Percentiles rank a stretch among this genome's conserved stretches.
phyloP scores from a whole-genome alignment of 106 monocot genomes.

The Dendrobium chrysotoxum region DNA sequence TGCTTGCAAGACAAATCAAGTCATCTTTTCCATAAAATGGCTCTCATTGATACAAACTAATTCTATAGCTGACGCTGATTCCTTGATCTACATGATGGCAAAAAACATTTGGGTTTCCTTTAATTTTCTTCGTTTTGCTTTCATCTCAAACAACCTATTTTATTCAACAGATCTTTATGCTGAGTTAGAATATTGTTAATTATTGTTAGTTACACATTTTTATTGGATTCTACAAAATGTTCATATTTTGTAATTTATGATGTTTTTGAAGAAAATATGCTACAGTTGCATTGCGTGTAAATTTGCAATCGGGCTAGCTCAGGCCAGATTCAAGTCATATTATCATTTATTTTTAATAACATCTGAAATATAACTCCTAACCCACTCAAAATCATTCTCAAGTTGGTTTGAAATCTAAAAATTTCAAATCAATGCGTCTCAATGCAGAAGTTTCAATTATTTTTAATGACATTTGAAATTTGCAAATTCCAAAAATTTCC shows the following conservation, averaged over 20 bases:
- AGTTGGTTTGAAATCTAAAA: not conserved
- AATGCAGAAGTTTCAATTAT: too few species aligned
- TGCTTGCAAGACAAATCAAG: not conserved
- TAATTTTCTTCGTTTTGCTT: not conserved
- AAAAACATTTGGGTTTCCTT: not conserved
- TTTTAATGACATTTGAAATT: not conserved
- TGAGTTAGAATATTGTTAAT: not conserved
- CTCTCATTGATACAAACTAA: not conserved
- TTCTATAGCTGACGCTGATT: not conserved
- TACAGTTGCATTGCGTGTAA: not conserved
- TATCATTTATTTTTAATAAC: not conserved
- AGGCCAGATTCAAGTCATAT: not conserved
- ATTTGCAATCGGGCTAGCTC: not conserved
- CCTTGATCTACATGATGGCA: not conserved
- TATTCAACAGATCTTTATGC: not conserved
- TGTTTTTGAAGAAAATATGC: not conserved
- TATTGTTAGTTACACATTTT: not conserved
- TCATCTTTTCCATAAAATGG: not conserved
- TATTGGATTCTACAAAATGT: not conserved
- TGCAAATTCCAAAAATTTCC: not conserved
- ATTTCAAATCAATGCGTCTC: not conserved
- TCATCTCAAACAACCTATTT: not conserved
- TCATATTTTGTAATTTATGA: not conserved
- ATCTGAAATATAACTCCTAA: not conserved
- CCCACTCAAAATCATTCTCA: slow-evolving; percentile 2